phyloP scores from a whole-genome alignment of 306 rosid genomes.

The Sphenostylis stenocarpa region DNA sequence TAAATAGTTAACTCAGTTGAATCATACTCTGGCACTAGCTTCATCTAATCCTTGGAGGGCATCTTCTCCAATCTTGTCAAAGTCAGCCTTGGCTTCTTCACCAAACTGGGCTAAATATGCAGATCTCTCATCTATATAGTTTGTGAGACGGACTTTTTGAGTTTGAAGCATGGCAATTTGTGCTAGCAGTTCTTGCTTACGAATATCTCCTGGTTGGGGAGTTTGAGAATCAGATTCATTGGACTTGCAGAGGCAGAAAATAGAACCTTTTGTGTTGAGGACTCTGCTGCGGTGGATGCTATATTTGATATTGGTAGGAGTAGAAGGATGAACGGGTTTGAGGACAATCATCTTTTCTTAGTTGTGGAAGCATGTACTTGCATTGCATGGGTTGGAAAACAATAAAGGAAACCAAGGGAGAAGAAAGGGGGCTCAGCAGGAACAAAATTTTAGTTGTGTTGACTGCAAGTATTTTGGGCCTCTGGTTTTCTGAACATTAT shows the following conservation, averaged over 20 bases:
- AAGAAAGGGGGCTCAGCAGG: neutral
- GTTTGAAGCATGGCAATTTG: conserved; percentile 80
- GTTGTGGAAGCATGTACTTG: conserved; percentile 1
- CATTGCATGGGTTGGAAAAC: neutral
- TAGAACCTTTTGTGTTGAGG: conserved; percentile 40
- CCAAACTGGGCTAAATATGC: conserved; percentile 73
- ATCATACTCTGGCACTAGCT: conserved; percentile 71
- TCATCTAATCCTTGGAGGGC: conserved; percentile 87
- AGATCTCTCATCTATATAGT: conserved; percentile 78
- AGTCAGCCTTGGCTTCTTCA: conserved; percentile 72
- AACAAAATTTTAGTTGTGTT: neutral
- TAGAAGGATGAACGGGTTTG: conserved; percentile 59
- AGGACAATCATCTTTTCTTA: conserved; percentile 56
- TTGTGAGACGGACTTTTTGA: conserved; percentile 71
- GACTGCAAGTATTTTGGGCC: conserved; percentile 47
- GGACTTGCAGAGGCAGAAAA: conserved; percentile 60
- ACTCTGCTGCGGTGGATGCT: conserved; percentile 29
- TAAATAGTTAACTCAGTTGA: conserved; percentile 28
- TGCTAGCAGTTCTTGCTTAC: conserved; percentile 74
- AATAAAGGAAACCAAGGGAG: neutral
- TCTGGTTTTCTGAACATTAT: conserved; percentile 58
- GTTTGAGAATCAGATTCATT: conserved; percentile 54
- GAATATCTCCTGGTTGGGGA: conserved; percentile 66
- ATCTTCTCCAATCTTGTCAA: conserved; percentile 79
- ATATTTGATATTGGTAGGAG: conserved; percentile 23